Conservation (phyloP, 495 filamentous ascomycete species). For the Penicillium macrosclerotiorum region DNA sequence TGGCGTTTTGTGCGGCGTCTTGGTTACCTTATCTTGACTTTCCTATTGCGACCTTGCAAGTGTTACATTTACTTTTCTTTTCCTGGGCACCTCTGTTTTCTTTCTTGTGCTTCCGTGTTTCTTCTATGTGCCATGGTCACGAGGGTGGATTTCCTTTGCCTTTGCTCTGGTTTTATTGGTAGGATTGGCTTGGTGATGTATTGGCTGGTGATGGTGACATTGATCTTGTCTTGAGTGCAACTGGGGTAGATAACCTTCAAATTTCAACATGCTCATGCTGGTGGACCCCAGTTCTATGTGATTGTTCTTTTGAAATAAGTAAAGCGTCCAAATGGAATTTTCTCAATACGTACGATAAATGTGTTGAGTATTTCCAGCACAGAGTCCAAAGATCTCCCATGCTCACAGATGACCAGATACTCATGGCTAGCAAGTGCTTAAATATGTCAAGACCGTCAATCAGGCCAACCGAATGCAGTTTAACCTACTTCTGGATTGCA, state of each 20-base stretch:
- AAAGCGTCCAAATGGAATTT: no score
- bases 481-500: no score
- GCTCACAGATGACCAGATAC: no score
- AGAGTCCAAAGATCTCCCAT: no score
- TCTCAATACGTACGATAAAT: no score
- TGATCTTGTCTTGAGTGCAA: slow-evolving; percentile 3
- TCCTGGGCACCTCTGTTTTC: slow-evolving; percentile 1
- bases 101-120: slow-evolving; percentile 1
- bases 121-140: slow-evolving; percentile 15
- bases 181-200: background rate
- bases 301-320: no score
- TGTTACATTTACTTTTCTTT: slow-evolving; percentile 1
- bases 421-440: no score
- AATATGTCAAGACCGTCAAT: no score
- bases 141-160: slow-evolving; percentile 1
- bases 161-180: background rate
- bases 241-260: slow-evolving; percentile 9
- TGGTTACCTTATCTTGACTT: background rate
- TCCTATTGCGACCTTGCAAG: background rate
- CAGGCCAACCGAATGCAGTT: no score
- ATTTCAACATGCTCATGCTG: slow-evolving; percentile 16
- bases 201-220: slow-evolving; percentile 3
- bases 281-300: background rate
- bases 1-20: slow-evolving; percentile 4
- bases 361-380: no score